Evolutionary conservation across 768 basidiomycete genomes (phyloP).

Genomic region (Tricholoma sp.): DNA sequence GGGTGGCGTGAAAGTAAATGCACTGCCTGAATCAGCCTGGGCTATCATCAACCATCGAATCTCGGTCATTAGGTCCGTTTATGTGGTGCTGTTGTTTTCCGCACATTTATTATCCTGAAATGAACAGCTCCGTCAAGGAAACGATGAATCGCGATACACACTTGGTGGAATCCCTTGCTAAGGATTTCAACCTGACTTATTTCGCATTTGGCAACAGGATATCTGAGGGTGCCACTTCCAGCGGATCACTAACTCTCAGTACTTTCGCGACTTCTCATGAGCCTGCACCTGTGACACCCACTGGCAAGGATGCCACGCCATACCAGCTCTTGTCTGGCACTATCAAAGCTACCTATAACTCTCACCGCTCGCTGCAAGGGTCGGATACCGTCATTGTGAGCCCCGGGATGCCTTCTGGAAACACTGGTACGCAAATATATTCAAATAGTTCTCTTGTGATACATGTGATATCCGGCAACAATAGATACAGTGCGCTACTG

Average conservation of each 20-base stretch:
- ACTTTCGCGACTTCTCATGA: slow-evolving; percentile 49
- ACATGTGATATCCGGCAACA: slow-evolving; percentile 6
- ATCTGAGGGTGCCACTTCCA: slow-evolving; percentile 27
- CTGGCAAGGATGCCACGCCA: slow-evolving; percentile 35
- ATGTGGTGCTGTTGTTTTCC: neutral
- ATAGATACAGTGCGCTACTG: slow-evolving; percentile 58
- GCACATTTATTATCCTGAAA: neutral
- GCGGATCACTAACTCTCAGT: slow-evolving; percentile 45
- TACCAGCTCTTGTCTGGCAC: slow-evolving; percentile 56
- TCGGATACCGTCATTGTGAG: slow-evolving; percentile 37
- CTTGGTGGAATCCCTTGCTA: slow-evolving; percentile 43
- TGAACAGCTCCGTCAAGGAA: slow-evolving; percentile 36
- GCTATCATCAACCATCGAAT: slow-evolving; percentile 74
- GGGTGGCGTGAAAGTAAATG: slow-evolving; percentile 73
- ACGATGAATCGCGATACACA: slow-evolving; percentile 38
- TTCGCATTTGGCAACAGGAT: slow-evolving; percentile 47
- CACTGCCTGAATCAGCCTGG: slow-evolving; percentile 69
- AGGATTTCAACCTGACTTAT: slow-evolving; percentile 53
- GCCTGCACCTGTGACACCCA: slow-evolving; percentile 63
- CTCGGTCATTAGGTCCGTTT: slow-evolving; percentile 47
- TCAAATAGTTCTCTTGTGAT: too few relatives aligned
- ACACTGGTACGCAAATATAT: slow-evolving; percentile 38
- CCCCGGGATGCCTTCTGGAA: slow-evolving; percentile 56
- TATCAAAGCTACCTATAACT: slow-evolving; percentile 57
- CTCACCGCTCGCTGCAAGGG: slow-evolving; percentile 33